Evolutionary conservation across 2,329 filamentous ascomycete species (phyloP).

Genomic region (Hymenoscyphus linearis): DNA sequence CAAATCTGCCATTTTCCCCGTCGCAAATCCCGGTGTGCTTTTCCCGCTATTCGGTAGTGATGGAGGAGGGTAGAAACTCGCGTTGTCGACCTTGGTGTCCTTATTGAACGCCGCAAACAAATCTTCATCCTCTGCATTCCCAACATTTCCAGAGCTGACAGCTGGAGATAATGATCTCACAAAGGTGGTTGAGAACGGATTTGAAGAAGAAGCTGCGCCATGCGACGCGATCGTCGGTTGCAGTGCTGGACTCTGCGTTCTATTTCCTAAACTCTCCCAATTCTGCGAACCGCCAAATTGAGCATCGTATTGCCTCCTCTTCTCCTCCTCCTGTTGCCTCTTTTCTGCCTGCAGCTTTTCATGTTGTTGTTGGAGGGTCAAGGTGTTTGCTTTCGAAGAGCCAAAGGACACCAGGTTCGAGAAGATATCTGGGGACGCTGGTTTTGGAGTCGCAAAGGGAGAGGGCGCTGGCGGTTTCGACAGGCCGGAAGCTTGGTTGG

Average conservation of each 20-base stretch:
- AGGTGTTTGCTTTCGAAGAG: conserved; percentile 54
- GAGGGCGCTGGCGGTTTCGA: conserved; percentile 23
- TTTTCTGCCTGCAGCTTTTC: conserved; percentile 60
- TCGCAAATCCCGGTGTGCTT: conserved; percentile 40
- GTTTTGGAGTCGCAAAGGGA: conserved; percentile 38
- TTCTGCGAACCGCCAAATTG: conserved; percentile 74
- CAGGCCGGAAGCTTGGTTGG: conserved; percentile 36
- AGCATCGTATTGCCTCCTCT: conserved; percentile 63
- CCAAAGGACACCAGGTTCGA: conserved; percentile 67
- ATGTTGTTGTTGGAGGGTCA: conserved; percentile 75
- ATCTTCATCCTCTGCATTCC: conserved; percentile 49
- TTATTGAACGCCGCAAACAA: conserved; percentile 63
- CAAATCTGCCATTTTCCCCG: conserved; percentile 42
- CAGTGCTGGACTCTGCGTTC: conserved; percentile 23
- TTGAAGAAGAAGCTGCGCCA: conserved; percentile 40
- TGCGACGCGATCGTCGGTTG: conserved; percentile 44
- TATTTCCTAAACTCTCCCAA: conserved; percentile 63
- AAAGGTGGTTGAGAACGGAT: conserved; percentile 28
- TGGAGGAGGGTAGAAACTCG: conserved; percentile 59
- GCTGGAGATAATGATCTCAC: conserved; percentile 30
- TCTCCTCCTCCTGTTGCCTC: conserved; percentile 68
- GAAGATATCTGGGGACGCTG: conserved; percentile 61
- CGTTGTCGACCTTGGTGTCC: conserved; percentile 61
- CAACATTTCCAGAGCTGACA: conserved; percentile 20
- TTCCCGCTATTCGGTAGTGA: conserved; percentile 32